These are phyloP conservation scores for Bidens hawaiensis DNA, from an alignment of 140 eudicot species.

Conservation along the genomic window DNA sequence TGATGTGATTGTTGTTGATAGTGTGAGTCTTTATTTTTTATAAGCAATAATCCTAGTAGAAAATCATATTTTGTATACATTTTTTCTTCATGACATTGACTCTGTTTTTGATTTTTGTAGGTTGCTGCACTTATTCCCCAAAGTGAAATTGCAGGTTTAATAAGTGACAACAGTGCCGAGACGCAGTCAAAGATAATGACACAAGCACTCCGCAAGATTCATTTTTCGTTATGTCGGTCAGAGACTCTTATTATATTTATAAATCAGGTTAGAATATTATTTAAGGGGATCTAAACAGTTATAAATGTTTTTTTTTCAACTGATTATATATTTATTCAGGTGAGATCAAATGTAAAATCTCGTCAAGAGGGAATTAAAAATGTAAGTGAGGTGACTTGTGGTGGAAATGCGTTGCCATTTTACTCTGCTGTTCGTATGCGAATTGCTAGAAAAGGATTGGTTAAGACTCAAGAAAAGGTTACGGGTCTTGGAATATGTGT, in stretches of 20 bases:
- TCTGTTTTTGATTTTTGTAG: constrained; percentile 41
- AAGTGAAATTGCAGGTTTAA: constrained; percentile 49
- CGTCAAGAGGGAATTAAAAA: constrained; percentile 36
- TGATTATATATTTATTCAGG: constrained; percentile 35
- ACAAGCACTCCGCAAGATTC: constrained; percentile 82
- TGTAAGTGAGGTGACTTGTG: constrained; percentile 74
- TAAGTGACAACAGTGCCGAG: constrained; percentile 32
- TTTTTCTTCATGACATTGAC: constrained; percentile 3
- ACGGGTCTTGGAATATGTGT: constrained; percentile 78
- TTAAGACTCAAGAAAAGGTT: constrained; percentile 66
- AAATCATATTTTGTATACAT: neutral
- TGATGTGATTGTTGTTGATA: constrained; percentile 89
- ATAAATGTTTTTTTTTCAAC: neutral
- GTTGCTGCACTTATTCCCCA: constrained; percentile 97
- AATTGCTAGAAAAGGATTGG: constrained; percentile 63
- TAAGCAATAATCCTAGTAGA: neutral
- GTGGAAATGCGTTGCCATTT: constrained; percentile 94
- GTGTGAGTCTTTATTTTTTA: constrained; percentile 48
- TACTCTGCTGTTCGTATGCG: constrained; percentile 85
- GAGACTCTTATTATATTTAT: constrained; percentile 74
- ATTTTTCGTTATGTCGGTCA: constrained; percentile 72
- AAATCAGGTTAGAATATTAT: constrained; percentile 71
- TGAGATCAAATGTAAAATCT: constrained; percentile 50
- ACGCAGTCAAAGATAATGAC: constrained; percentile 70
- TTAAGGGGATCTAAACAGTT: neutral